A percentile compares a stretch with the other conserved stretches of the same genome.
Conservation (phyloP, 75 land plant species). For the Picea glauca region DNA sequence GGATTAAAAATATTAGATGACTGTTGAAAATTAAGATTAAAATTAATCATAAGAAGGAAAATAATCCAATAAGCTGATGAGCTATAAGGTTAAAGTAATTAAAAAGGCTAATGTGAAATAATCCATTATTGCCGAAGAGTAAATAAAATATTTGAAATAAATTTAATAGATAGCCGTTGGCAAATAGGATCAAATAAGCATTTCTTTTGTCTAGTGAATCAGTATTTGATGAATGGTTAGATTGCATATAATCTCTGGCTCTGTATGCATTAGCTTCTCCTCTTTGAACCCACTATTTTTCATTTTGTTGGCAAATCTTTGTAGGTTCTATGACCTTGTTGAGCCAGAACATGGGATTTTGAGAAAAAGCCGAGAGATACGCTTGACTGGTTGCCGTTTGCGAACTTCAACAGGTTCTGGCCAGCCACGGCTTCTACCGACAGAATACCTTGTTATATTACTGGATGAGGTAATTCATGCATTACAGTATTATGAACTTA, state of each 20-base stretch:
- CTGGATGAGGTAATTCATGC: constrained; percentile 73
- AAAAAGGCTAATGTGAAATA: too few species aligned
- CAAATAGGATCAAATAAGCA: not conserved
- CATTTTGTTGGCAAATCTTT: not conserved
- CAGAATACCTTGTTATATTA: constrained; percentile 76
- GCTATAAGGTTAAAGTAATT: too few species aligned
- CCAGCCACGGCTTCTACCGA: constrained; percentile 73
- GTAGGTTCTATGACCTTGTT: constrained; percentile 73
- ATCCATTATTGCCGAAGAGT: too few species aligned
- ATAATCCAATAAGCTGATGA: too few species aligned
- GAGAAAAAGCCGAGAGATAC: constrained; percentile 72
- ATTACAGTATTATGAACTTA: not conserved
- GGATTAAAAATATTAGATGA: too few species aligned
- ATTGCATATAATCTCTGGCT: not conserved
- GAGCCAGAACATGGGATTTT: constrained; percentile 49
- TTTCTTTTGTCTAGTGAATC: not conserved
- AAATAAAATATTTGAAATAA: too few species aligned
- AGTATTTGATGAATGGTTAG: not conserved
- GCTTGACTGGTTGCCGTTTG: constrained; percentile 83
- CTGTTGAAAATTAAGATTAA: too few species aligned
- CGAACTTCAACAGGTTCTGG: constrained; percentile 62
- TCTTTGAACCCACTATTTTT: not conserved
- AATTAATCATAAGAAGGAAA: too few species aligned
- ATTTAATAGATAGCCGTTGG: too few species aligned
- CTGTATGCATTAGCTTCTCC: not conserved